These are phyloP conservation scores for Zymoseptoria passerinii DNA, from an alignment of 2,329 filamentous ascomycete species.

Conservation along the genomic window DNA sequence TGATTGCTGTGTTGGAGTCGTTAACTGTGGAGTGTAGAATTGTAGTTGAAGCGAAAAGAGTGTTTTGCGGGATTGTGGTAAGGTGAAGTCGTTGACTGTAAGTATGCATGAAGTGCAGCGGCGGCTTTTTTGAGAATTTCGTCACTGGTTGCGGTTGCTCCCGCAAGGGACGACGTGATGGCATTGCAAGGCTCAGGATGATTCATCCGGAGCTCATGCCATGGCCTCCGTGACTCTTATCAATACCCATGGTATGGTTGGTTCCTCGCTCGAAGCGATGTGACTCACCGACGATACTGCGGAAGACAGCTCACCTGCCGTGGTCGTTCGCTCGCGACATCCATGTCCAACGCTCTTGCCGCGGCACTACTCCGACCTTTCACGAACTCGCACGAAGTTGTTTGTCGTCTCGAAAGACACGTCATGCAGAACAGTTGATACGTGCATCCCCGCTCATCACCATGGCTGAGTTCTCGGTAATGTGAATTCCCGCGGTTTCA, in stretches of 20 bases:
- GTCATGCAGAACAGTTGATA: neutral
- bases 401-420: neutral
- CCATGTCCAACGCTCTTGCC: neutral
- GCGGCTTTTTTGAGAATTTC: neutral
- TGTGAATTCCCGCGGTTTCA: neutral
- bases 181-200: too few species aligned
- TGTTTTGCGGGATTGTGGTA: neutral
- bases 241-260: neutral
- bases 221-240: neutral
- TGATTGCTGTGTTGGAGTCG: slow-evolving; percentile 9
- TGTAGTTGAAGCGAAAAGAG: neutral
- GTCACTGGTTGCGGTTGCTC: neutral
- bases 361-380: neutral
- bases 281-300: neutral
- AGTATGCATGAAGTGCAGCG: neutral
- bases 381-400: neutral
- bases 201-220: neutral
- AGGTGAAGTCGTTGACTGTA: neutral
- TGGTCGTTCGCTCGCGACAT: neutral
- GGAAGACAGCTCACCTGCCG: neutral
- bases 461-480: neutral
- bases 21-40: neutral
- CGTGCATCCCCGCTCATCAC: neutral
- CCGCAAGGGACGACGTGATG: too few species aligned
- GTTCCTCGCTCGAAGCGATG: neutral